Base-by-base conservation (phyloP, 2,329 filamentous ascomycete species). In the Sporothrix inflata region DNA sequence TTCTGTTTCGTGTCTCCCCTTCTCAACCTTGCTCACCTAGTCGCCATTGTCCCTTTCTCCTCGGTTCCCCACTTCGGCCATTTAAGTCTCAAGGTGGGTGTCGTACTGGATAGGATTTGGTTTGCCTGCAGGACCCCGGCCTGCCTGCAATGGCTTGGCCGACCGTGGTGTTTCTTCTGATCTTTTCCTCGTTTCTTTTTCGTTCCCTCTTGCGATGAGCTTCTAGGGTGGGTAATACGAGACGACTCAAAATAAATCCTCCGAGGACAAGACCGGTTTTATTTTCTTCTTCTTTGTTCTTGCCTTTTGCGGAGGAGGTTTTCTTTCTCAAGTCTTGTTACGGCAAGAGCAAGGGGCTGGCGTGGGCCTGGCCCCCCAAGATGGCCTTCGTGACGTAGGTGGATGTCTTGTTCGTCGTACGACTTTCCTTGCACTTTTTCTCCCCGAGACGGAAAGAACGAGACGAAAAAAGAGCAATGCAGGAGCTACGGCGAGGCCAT, bases 41-140 rank as follows among this genome's bases (percentile, higher is more conserved):
- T 63, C 34, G 60, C 38, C 60, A 27, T 65, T 27, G 60, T 19
- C 21, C 49, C 30, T 60, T 38, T 61, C 8, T 71, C 14, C 19
- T 63, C 51, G 27, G n/a, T 27, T 24, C 55, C 55, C 34, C 61
- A 68, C 45, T 49, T 67, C 71, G 24, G 57, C 53, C 69, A 63
- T 55, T 47, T 49, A 63, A 40, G 38, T 49, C 24, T 40, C 27
- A 9, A 49, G 63, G 38, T 21, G 60, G 38, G 9, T 45, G 21
- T 45, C n/a, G 38, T 21, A 9, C 38, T 65, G 60, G 55, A 3
- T 8, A 66, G 63, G 63, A 34, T 49, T 14, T 66, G 42, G 63
- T 49, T 21, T 49, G 42, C 24, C 63, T 66, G 63, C 63, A 68
- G 47, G 65, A 51, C 65, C 45, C 47, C 65, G 42, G 40, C 63